These are phyloP conservation scores for Volvox reticuliferus DNA, from an alignment of 139 green algal species.

Conservation along the genomic window DNA sequence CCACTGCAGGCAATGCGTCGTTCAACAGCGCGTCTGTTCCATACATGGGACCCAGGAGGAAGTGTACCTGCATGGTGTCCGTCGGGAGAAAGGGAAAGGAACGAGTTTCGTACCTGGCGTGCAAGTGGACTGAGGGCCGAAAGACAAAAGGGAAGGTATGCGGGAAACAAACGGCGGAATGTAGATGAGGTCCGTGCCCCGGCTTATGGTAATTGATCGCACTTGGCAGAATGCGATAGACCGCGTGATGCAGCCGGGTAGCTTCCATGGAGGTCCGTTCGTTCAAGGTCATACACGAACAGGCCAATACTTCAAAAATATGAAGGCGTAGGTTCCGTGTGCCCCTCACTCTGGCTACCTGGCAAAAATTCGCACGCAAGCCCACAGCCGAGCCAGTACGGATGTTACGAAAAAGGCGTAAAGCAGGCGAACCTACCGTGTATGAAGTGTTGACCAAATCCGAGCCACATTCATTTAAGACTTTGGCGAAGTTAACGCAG, in stretches of 20 bases:
- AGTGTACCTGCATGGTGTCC: not conserved
- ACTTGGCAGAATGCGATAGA: not conserved
- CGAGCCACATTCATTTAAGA: not conserved
- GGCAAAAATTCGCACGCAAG: no score
- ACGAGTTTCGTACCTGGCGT: not conserved
- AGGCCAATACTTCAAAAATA: no score
- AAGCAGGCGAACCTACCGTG: not conserved
- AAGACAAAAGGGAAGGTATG: not conserved
- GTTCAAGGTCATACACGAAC: not conserved
- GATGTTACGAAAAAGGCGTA: not conserved
- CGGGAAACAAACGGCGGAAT: not conserved
- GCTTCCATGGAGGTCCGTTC: not conserved
- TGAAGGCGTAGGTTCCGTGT: no score
- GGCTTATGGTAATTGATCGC: not conserved
- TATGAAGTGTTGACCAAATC: not conserved
- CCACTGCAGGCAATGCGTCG: not conserved
- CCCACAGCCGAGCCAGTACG: not conserved
- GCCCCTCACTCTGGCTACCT: no score
- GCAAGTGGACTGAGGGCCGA: not conserved
- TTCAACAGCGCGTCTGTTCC: not conserved
- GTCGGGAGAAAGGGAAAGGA: not conserved
- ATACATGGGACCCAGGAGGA: slow-evolving; percentile 13
- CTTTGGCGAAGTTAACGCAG: not conserved
- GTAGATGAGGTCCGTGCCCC: not conserved
- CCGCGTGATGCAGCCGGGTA: not conserved